A percentile compares a stretch with the other conserved stretches of the same genome.
phyloP scores from a whole-genome alignment of 805 yeast species.

The Spencermartinsiella europaea region DNA sequence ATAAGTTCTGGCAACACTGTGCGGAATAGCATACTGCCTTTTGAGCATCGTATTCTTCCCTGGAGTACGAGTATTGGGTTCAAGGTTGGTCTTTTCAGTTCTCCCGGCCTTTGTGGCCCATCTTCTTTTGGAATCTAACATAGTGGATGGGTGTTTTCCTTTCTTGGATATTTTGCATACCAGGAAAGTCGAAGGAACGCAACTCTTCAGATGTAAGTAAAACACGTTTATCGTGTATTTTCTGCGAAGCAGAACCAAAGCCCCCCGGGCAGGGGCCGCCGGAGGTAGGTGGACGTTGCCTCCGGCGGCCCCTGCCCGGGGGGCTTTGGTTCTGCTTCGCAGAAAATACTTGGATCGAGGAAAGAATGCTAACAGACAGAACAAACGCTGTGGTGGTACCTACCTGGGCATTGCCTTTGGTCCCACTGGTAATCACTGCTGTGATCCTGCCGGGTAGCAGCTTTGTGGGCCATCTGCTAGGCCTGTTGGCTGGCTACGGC shows the following conservation, averaged over 20 bases:
- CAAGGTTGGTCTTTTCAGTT: slow-evolving; percentile 30
- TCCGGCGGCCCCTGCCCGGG: no score
- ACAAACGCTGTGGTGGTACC: slow-evolving; percentile 39
- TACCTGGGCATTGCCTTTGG: slow-evolving; percentile 54
- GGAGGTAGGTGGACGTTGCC: no score
- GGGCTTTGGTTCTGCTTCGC: neutral
- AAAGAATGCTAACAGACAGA: slow-evolving; percentile 1
- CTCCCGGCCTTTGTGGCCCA: neutral
- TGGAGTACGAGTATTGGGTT: slow-evolving; percentile 52
- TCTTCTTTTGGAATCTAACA: neutral
- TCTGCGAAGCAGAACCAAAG: no score
- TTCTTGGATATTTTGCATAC: slow-evolving; percentile 57
- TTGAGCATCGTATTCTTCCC: slow-evolving; percentile 44
- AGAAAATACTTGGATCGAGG: neutral
- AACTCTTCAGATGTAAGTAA: slow-evolving; percentile 17
- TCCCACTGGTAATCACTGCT: slow-evolving; percentile 44
- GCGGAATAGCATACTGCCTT: slow-evolving; percentile 58
- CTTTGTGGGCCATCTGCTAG: slow-evolving; percentile 69
- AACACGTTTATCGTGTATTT: neutral
- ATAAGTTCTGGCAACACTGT: slow-evolving; percentile 52
- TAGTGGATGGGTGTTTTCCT: slow-evolving; percentile 69
- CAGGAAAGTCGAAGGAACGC: slow-evolving; percentile 35
- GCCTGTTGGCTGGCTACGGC: slow-evolving; percentile 58
- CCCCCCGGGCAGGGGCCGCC: no score
- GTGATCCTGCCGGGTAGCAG: slow-evolving; percentile 61